Conservation (phyloP, 1,284 basidiomycete species). For the Rugiboletus extremiorientalis region DNA sequence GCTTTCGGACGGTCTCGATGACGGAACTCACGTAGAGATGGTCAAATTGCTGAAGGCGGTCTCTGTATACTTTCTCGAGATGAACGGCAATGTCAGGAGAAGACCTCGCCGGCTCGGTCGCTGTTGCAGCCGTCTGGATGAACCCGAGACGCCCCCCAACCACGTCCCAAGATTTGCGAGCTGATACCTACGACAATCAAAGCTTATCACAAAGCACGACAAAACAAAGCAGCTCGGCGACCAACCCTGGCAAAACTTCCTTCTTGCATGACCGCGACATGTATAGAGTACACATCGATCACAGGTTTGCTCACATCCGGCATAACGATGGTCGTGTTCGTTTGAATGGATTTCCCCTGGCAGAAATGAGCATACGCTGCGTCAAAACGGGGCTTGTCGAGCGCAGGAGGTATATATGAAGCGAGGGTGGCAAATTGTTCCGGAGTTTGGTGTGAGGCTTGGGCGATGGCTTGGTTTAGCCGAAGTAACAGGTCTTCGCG, state of each 20-base stretch:
- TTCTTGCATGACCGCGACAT: conserved; percentile 36
- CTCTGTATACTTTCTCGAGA: conserved; percentile 28
- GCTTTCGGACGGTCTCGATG: conserved; percentile 33
- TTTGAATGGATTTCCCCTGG: conserved; percentile 26
- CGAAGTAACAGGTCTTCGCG: conserved; percentile 31
- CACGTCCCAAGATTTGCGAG: conserved; percentile 31
- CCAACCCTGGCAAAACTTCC: conserved; percentile 32
- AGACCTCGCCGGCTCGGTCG: conserved; percentile 23
- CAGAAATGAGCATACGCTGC: conserved; percentile 32
- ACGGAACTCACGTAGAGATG: conserved; percentile 37
- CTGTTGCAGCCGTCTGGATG: conserved; percentile 24
- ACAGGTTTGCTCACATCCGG: conserved; percentile 29
- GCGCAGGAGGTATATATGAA: conserved; percentile 30
- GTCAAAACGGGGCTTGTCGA: conserved; percentile 33
- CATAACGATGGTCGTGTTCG: conserved; percentile 33
- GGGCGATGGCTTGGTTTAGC: conserved; percentile 30
- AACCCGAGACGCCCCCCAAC: conserved; percentile 33
- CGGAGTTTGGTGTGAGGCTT: conserved; percentile 22
- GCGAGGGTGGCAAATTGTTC: conserved; percentile 31
- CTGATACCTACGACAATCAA: conserved; percentile 21
- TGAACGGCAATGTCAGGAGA: conserved; percentile 29
- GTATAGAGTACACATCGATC: conserved; percentile 33
- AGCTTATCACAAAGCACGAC: not conserved
- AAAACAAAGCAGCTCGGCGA: conserved; percentile 11
- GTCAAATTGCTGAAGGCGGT: conserved; percentile 36